Evolutionary conservation across 108 stramenopile species (phyloP).

Genomic region (Parietichytrium sp.): DNA sequence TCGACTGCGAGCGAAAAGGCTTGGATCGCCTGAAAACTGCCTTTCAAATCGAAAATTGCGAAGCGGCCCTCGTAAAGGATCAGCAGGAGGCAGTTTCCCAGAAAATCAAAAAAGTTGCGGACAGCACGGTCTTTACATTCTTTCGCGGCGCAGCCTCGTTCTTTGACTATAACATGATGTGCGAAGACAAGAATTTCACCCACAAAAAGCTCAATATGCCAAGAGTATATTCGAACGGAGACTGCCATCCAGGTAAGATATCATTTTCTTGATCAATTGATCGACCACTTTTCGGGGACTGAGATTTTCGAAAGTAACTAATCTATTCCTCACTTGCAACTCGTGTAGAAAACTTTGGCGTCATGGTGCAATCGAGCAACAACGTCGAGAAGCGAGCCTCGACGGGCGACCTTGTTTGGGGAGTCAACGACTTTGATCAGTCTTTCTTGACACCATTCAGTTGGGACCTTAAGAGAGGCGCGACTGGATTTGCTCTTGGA

Average conservation of each 20-base stretch:
- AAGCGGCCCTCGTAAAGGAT: neutral
- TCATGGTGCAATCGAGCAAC: conserved; percentile 36
- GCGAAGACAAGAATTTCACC: conserved; percentile 17
- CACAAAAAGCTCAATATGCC: conserved; percentile 3
- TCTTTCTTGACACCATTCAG: conserved; percentile 26
- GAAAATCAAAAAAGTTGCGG: conserved; percentile 28
- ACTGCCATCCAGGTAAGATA: conserved; percentile 32
- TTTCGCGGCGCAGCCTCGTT: conserved; percentile 30
- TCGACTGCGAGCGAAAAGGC: neutral
- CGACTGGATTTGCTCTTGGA: conserved; percentile 11
- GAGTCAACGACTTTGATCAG: conserved; percentile 40
- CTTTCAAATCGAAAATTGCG: conserved; percentile 35
- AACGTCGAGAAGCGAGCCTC: too few relatives aligned
- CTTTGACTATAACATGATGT: conserved; percentile 39
- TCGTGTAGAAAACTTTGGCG: conserved; percentile 36
- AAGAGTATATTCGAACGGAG: conserved; percentile 26
- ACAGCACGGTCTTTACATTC: conserved; percentile 22
- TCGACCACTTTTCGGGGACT: too few relatives aligned
- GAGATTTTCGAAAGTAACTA: too few relatives aligned
- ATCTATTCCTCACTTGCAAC: too few relatives aligned
- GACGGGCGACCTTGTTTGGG: conserved; percentile 32
- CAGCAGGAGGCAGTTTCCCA: conserved; percentile 7
- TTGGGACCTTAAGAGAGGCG: conserved; percentile 37
- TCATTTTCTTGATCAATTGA: too few relatives aligned
- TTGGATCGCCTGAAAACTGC: neutral